phyloP scores from a whole-genome alignment of 2,329 filamentous ascomycete species.

The Calonectria multiphialidica region DNA sequence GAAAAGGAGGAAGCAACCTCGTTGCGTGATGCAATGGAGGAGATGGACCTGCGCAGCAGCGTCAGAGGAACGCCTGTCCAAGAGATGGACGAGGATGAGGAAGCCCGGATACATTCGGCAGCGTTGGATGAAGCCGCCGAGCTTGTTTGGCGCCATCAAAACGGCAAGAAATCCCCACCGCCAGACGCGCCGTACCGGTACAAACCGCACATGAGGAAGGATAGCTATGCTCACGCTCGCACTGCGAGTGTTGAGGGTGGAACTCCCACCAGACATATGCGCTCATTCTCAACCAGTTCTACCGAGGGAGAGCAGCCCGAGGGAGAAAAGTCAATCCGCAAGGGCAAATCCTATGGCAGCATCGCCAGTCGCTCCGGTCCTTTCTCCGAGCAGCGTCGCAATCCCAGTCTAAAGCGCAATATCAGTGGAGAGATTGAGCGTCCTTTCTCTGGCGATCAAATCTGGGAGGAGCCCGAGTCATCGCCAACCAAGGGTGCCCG shows the following conservation, averaged over 20 bases:
- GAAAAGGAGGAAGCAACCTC: constrained; percentile 83
- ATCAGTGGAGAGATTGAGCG: constrained; percentile 76
- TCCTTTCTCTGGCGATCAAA: constrained; percentile 81
- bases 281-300: constrained; percentile 66
- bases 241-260: constrained; percentile 67
- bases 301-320: constrained; percentile 56
- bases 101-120: constrained; percentile 75
- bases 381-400: constrained; percentile 61
- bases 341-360: constrained; percentile 56
- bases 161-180: constrained; percentile 64
- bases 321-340: constrained; percentile 34
- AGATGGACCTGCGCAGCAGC: constrained; percentile 71
- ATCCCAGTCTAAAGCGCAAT: constrained; percentile 77
- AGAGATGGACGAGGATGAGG: constrained; percentile 60
- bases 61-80: constrained; percentile 38
- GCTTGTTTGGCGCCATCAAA: constrained; percentile 81
- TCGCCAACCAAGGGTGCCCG: constrained; percentile 26
- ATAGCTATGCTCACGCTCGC: constrained; percentile 78
- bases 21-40: constrained; percentile 78
- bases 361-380: constrained; percentile 52
- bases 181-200: constrained; percentile 77
- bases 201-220: constrained; percentile 75
- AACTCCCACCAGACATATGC: constrained; percentile 42
- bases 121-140: constrained; percentile 84
- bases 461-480: constrained; percentile 87